Conservation (phyloP, 768 basidiomycete species). For the Lyophyllum atratum region DNA sequence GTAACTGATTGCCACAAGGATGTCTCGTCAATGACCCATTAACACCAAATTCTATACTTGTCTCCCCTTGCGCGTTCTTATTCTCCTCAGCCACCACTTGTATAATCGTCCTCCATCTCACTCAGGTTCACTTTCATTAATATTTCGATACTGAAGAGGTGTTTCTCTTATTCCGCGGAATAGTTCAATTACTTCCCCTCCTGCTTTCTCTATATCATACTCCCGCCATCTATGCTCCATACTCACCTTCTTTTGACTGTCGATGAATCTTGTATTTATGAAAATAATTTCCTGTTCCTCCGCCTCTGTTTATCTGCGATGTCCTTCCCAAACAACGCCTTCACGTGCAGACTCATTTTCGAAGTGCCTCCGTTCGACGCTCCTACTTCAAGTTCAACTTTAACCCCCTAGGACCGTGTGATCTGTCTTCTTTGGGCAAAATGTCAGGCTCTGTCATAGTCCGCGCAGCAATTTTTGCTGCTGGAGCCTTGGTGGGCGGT, state of each 20-base stretch:
- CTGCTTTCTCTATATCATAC: slow-evolving; percentile 36
- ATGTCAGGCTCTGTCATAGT: slow-evolving; percentile 45
- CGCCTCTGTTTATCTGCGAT: too few species aligned
- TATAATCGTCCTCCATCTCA: slow-evolving; percentile 28
- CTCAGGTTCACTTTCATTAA: slow-evolving; percentile 35
- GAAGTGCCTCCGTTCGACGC: neutral
- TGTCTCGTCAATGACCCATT: slow-evolving; percentile 16
- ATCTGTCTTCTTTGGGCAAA: neutral
- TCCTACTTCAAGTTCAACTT: neutral
- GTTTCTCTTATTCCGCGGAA: slow-evolving; percentile 27
- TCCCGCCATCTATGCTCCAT: slow-evolving; percentile 34
- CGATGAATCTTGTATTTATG: slow-evolving; percentile 24
- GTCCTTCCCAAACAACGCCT: neutral
- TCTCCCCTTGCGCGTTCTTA: slow-evolving; percentile 11
- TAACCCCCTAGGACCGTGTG: neutral
- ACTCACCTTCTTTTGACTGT: slow-evolving; percentile 13
- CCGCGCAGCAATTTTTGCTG: slow-evolving; percentile 76
- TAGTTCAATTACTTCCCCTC: slow-evolving; percentile 28
- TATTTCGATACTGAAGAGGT: slow-evolving; percentile 30
- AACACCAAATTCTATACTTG: slow-evolving; percentile 21
- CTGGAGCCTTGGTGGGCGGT: slow-evolving; percentile 81
- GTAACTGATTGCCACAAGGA: slow-evolving; percentile 27
- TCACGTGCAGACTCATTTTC: neutral
- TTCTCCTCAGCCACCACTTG: slow-evolving; percentile 22
- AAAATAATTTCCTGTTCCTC: slow-evolving; percentile 11